Evolutionary conservation across 1,284 basidiomycete genomes (phyloP), one percentile per base, ranked within the genome.

Genomic region (Mycena citricolor): DNA sequence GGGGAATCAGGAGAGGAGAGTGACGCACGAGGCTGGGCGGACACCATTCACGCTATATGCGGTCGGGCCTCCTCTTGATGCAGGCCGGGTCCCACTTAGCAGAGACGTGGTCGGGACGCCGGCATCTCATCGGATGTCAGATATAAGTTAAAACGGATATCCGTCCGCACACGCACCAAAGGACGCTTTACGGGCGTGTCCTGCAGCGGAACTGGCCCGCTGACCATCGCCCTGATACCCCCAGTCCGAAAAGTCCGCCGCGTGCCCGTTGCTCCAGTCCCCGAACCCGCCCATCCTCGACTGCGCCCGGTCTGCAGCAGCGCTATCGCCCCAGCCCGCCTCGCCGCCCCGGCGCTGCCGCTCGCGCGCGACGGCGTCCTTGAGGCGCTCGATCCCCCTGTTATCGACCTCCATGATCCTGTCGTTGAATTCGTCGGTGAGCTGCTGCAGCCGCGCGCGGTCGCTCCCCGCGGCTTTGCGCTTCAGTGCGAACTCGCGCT

Each of bases 221-320:
- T 45, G 45, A 14, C 32, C 45, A 42, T 5, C n/a, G n/a, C n/a
- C n/a, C n/a, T n/a, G n/a, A n/a, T n/a, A n/a, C n/a, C n/a, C 32
- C 30, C 33, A 44, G 16, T 7, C 46, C 35, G 43, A 16, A 40
- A 33, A 32, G 24, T 46, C 51, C 42, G 44, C n/a, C 47, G 30
- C 22, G 36, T 14, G 29, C 32, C 26, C 16, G 34, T 31, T 1
- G 25, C 13, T 5, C 2, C 43, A 46, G 22, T 36, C 35, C 17
- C 37, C 51, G 31, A 52, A 52, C n/a, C 36, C 43, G 3, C 46
- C 46, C 32, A 49, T 39, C 22, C 51, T 39, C 20, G 47, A 49
- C 31, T 49, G 51, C 16, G 51, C n/a, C 16, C 51, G 42, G n/a
- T 8, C 36, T 21, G 42, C 46, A 17, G 36, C 42, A n/a, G 31